Evolutionary conservation across 805 yeast genomes (phyloP), one percentile per base, ranked within the genome.

Genomic region (Teunomyces aglyptinius): DNA sequence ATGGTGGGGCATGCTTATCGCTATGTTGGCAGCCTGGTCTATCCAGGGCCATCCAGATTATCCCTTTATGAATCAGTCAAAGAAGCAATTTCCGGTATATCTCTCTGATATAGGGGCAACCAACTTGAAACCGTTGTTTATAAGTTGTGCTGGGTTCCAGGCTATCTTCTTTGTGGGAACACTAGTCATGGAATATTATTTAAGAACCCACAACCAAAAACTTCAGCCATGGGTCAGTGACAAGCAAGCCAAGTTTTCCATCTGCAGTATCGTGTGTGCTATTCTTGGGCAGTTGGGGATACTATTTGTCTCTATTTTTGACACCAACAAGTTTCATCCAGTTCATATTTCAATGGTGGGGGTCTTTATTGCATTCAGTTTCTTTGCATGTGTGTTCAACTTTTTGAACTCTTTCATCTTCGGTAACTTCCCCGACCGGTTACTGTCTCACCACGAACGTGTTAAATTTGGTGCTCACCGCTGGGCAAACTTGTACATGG

Each of bases 1-100:
- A 12, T 91, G 97, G 97, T 86, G 90, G 82, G 96, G 87, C 3
- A 88, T 89, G 96, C 77, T 91, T 8, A 82, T 85, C 4, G 88
- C 96, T 4, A 70, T 92, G 78, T 60, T 91, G 52, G 63, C 76
- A 2, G 78, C 83, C 53, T 91, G 97, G 97, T 80, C 86, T 2
- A 76, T 72, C 3, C 89, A 88, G 59, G 97, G 96, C 1, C 78
- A 78, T 39, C 96, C 96, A 0, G 70, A 77, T 10, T 86, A 87
- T 59, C 61, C 71, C 46, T 82, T 82, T 52, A 77, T 81, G 74
- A 67, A 67, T 29, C 51, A 51, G 7, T 45, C 61, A 0, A n/a
- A 19, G 26, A 49, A 66, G 3, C 81, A 74, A 52, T 57, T 66
- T 29, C 78, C 83, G 32, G 83, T 89, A 2, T 92, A 86, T 65